Percentiles rank a stretch among this genome's conserved stretches.
Evolutionary conservation across 805 yeast genomes (phyloP).

Genomic region (Metschnikowia drakensbergensis): DNA sequence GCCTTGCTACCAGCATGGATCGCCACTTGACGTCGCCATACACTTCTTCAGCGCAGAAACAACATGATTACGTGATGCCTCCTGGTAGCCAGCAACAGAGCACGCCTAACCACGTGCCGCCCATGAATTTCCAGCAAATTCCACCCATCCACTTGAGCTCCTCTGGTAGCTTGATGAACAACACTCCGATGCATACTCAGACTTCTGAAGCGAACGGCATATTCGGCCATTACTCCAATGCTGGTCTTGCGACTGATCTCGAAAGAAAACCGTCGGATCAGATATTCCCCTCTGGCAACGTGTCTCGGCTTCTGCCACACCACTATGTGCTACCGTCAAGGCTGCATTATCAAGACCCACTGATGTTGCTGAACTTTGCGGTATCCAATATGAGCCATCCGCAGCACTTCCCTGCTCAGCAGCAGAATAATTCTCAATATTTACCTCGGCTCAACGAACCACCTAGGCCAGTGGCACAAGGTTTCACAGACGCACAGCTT

Average conservation of each 20-base stretch:
- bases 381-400: not conserved
- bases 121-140: conserved; percentile 1
- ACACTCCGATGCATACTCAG: not conserved
- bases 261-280: not conserved
- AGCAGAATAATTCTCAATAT: not conserved
- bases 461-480: conserved; percentile 3
- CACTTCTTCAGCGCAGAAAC: not conserved
- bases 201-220: not conserved
- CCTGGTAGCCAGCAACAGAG: not conserved
- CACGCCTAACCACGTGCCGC: not conserved
- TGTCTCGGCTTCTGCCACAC: not conserved
- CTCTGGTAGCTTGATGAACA: not conserved
- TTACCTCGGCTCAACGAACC: conserved; percentile 1
- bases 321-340: conserved; percentile 2
- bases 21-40: not conserved
- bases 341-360: not conserved
- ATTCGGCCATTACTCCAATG: not conserved
- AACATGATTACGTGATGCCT: not conserved
- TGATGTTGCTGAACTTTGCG: not conserved
- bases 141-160: conserved; percentile 2
- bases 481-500: conserved; percentile 5
- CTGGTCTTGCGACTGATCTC: not conserved
- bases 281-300: not conserved
- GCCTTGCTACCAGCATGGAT: conserved; percentile 2
- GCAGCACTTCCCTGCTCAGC: not conserved